phyloP scores from a whole-genome alignment of 208 protist species.

The Borovskyia barvae region DNA sequence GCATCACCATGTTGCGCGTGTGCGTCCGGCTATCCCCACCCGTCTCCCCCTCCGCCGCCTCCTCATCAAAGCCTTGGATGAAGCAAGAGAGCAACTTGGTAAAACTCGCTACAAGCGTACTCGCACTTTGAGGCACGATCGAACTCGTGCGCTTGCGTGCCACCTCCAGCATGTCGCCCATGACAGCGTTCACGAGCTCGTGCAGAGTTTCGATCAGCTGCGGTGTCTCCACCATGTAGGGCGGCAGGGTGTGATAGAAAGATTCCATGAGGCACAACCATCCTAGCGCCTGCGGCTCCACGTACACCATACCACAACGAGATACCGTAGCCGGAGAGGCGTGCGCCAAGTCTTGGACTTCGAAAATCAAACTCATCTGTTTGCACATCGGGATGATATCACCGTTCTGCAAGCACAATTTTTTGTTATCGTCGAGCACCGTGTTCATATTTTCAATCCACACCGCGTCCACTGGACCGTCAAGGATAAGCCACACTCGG shows the following conservation, averaged over 20 bases:
- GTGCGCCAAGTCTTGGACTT: slow-evolving; percentile 96
- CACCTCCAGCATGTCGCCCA: slow-evolving; percentile 80
- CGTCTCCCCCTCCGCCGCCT: slow-evolving; percentile 9
- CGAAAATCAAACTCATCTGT: slow-evolving; percentile 97
- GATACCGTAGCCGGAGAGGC: slow-evolving; percentile 98
- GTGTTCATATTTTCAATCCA: slow-evolving; percentile 99
- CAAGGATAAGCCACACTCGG: slow-evolving; percentile 95
- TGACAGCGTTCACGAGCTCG: slow-evolving; percentile 64
- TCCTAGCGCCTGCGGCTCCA: slow-evolving; percentile 93
- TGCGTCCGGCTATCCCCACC: slow-evolving; percentile 33
- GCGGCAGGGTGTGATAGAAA: slow-evolving; percentile 75
- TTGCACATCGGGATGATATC: slow-evolving; percentile 97
- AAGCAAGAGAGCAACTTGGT: slow-evolving; percentile 82
- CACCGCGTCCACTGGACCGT: slow-evolving; percentile 98
- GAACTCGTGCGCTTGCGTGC: slow-evolving; percentile 73
- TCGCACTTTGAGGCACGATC: slow-evolving; percentile 74
- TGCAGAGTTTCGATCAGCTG: slow-evolving; percentile 32
- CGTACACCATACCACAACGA: slow-evolving; percentile 98
- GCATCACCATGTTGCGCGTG: slow-evolving; percentile 59
- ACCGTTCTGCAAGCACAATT: slow-evolving; percentile 96
- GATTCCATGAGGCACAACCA: slow-evolving; percentile 91
- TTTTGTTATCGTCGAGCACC: slow-evolving; percentile 98
- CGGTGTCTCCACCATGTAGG: slow-evolving; percentile 46
- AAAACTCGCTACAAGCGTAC: slow-evolving; percentile 75
- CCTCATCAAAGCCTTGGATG: slow-evolving; percentile 40